Conservation (phyloP, 805 yeast genomes). For the Candida sanyiensis region DNA sequence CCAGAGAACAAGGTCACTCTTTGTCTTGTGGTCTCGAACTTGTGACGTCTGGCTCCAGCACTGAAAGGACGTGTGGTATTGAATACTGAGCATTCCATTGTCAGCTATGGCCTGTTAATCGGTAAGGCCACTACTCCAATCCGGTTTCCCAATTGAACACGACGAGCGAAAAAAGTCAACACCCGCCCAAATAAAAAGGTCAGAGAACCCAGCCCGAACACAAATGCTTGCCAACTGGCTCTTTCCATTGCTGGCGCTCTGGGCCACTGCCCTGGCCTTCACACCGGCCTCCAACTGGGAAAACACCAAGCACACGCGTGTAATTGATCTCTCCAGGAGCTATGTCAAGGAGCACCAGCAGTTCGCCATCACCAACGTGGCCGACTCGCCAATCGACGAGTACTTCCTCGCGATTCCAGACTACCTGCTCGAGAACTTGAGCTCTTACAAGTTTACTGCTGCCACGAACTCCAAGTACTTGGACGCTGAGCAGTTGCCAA, state of each 20-base stretch:
- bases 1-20: no score
- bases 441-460: slow-evolving; percentile 18
- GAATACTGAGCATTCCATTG: no score
- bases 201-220: neutral
- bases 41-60: no score
- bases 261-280: slow-evolving; percentile 11
- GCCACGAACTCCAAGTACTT: slow-evolving; percentile 6
- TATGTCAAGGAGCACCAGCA: slow-evolving; percentile 57
- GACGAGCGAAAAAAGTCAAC: neutral
- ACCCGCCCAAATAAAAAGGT: neutral
- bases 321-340: slow-evolving; percentile 58
- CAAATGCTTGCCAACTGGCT: slow-evolving; percentile 6
- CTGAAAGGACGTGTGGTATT: no score
- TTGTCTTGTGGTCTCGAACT: no score
- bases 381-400: slow-evolving; percentile 41
- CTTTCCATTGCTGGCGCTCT: slow-evolving; percentile 5
- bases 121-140: no score
- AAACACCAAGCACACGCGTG: slow-evolving; percentile 50
- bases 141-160: no score
- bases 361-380: slow-evolving; percentile 57
- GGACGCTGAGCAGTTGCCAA: slow-evolving; percentile 12
- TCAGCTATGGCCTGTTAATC: no score
- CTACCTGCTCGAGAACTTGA: slow-evolving; percentile 35
- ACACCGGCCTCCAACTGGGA: slow-evolving; percentile 34
- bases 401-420: slow-evolving; percentile 59